Conservation (phyloP, 345 rosid genomes). For the Linum tenue region DNA sequence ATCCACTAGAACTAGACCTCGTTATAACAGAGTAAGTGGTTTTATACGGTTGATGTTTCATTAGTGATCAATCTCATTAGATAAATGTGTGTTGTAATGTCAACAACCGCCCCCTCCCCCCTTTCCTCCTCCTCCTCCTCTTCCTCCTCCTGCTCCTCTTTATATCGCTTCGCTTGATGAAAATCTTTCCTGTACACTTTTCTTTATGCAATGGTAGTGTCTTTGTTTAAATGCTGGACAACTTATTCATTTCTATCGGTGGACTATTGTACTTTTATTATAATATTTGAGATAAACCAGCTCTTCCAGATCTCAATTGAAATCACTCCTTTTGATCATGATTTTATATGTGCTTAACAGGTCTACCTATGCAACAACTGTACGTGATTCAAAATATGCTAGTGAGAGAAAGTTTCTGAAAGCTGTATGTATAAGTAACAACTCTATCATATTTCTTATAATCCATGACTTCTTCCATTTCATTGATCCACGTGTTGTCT, state of each 20-base stretch:
- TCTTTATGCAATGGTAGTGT: too few species aligned
- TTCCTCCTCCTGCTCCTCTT: too few species aligned
- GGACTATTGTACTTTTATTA: too few species aligned
- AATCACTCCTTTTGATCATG: neutral
- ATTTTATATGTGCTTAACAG: slow-evolving; percentile 24
- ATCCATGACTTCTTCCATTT: neutral
- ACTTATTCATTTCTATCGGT: too few species aligned
- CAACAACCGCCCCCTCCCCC: too few species aligned
- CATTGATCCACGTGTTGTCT: too few species aligned
- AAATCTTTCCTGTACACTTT: too few species aligned
- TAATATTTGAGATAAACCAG: neutral
- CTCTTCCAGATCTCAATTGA: neutral
- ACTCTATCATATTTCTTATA: slow-evolving; percentile 3
- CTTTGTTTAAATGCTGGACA: too few species aligned
- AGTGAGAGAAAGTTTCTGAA: slow-evolving; percentile 90
- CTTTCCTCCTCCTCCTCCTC: too few species aligned
- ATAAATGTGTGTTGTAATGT: too few species aligned
- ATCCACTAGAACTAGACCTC: slow-evolving; percentile 72
- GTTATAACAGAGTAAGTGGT: slow-evolving; percentile 78
- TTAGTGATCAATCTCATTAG: too few species aligned
- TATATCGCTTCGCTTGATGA: too few species aligned
- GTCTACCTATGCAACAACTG: slow-evolving; percentile 91
- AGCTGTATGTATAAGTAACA: slow-evolving; percentile 52
- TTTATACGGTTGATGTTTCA: neutral
- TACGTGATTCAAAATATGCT: slow-evolving; percentile 83